Conservation (phyloP, 1,139 yeast species). For the Candida sojae region DNA sequence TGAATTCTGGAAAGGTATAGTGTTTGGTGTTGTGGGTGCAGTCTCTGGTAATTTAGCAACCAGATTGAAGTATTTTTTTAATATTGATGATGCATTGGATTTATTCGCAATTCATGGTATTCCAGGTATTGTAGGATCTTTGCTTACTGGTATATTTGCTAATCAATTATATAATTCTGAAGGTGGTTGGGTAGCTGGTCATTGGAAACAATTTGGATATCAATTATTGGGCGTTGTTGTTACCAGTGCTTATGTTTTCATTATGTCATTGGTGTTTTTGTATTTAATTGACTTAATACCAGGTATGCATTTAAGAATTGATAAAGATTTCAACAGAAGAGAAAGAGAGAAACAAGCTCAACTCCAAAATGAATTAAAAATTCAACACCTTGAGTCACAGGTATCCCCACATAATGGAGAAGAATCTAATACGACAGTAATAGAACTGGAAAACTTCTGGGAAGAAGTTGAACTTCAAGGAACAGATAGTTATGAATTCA, state of each 20-base stretch:
- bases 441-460: constrained; percentile 16
- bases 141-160: constrained; percentile 47
- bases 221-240: constrained; percentile 49
- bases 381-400: constrained; percentile 22
- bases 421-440: not conserved
- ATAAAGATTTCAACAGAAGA: constrained; percentile 40
- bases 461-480: constrained; percentile 49
- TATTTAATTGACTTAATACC: constrained; percentile 47
- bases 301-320: constrained; percentile 48
- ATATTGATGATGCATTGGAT: constrained; percentile 48
- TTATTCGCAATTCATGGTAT: constrained; percentile 49
- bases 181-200: constrained; percentile 53
- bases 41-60: constrained; percentile 40
- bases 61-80: constrained; percentile 39
- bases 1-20: constrained; percentile 45
- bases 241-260: constrained; percentile 40
- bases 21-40: constrained; percentile 44
- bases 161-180: constrained; percentile 29
- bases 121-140: constrained; percentile 45
- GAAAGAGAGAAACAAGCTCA: constrained; percentile 20
- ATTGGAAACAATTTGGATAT: constrained; percentile 50
- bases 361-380: constrained; percentile 2
- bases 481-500: constrained; percentile 50
- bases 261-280: constrained; percentile 37
- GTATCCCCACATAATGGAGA: constrained; percentile 16